Base-by-base conservation (phyloP, 2,329 filamentous ascomycete species). In the Penicillium sp. region DNA sequence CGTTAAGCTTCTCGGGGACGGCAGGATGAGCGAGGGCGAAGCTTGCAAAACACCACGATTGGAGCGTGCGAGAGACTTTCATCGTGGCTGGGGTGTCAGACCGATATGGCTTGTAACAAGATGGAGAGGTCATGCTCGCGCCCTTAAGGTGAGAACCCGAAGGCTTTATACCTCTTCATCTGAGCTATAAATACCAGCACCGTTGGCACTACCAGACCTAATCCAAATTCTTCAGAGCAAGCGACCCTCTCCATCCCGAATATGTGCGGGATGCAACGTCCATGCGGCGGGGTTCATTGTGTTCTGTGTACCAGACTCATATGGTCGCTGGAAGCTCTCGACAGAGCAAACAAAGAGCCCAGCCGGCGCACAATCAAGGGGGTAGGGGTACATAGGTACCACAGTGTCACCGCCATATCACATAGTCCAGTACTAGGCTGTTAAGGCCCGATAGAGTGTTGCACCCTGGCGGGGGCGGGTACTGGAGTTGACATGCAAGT, bases 1-100 rank as follows among this genome's bases (percentile, higher is more conserved):
- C 40, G 18, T 41, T 14, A 35, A 14, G 57, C 19, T 57, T 54
- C n/a, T 33, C 47, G 27, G 39, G 14, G 24, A 41, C 36, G 44
- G 47, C 19, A 22, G 60, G 59, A 6, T 6, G 40, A n/a, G 53
- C 58, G 54, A 60, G 36, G 46, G 58, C 43, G 36, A 66, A 35
- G 7, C 56, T 35, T 14, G 56, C 35, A 13, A 27, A 27, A 6
- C 6, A 27, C 24, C 4, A 27, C 6, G 24, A 27, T 27, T 27
- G 24, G 24, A 27, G 24, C 24, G 24, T 6, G 24, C 24, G 24
- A 27, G 24, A 27, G 24, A 27, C 24, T 27, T 27, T 27, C 24
- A 27, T 27, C 24, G 24, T 27, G 24, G 24, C 24, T 27, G 24
- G 24, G 24, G 24, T 27, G 6, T 27, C 4, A 27, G 24, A 27